Base-by-base conservation (phyloP, 2,329 filamentous ascomycete species). In the Diaporthe australafricana region DNA sequence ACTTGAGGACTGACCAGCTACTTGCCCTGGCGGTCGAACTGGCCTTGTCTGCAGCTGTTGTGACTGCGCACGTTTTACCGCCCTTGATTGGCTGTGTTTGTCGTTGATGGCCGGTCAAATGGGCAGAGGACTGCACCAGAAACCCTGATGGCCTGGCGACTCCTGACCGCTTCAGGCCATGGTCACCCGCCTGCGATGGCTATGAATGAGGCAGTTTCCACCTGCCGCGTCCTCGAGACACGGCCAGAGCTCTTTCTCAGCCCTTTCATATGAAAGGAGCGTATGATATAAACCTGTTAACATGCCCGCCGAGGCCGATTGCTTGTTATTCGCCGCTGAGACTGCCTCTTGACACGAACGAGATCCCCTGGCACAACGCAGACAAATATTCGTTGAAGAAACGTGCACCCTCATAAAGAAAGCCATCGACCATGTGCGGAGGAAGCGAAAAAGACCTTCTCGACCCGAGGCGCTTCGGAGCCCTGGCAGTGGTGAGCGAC, bases 401-500 rank as follows among this genome's bases (percentile, higher is more conserved):
- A 38, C 11, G 25, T 9, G 52, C 8, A 45, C 38, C 8, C 3
- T 20, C 16, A 2, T 9, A 20, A 27, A 7, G 8, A 30, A 60
- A 16, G 17, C 11, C 25, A 9, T 52, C 8, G 42, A 55, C 12
- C 38, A 72, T 72, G 70, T 72, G 70, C 55, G 45, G 70, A 42
- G 70, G 70, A 40, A 69, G 55, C 32, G 65, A 72, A 7, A 63
- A 55, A 25, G 70, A 72, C 17, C 55, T 72, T 20, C 27, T 66
- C 16, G 71, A 72, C 25, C 67, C 71, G 6, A 30, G 62, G 40
- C 68, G 71, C 12, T 48, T 67, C 45, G 71, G 71, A 17, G 71
- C 71, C 50, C 68, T 73, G 12, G 71, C 71, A 27, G 71, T 73
- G 25, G 50, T 73, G 38, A 55, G 47, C 27, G 42, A 47, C 25